phyloP scores from a whole-genome alignment of 805 yeast genomes.

The Saccharomyces kudriavzevii region DNA sequence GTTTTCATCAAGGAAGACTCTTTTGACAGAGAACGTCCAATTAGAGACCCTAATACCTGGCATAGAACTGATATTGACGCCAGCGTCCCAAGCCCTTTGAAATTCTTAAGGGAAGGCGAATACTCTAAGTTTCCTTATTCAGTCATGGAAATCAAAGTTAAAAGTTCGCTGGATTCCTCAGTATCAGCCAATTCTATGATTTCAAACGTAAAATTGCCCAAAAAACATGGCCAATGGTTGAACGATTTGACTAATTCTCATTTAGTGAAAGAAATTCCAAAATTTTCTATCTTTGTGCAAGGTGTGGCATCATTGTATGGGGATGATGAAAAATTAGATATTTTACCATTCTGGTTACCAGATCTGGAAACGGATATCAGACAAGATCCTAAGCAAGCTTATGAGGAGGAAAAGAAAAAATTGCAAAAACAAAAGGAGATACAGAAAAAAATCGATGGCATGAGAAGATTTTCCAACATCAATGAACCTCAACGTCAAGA shows the following conservation, averaged over 20 bases:
- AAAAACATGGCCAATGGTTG: conserved; percentile 65
- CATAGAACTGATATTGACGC: conserved; percentile 88
- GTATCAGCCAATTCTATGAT: conserved; percentile 20
- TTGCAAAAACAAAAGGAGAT: conserved; percentile 39
- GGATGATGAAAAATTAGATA: conserved; percentile 76
- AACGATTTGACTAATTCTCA: conserved; percentile 76
- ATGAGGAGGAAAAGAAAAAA: conserved; percentile 54
- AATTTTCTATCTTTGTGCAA: conserved; percentile 86
- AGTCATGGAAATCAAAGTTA: conserved; percentile 78
- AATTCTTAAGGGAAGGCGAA: conserved; percentile 78
- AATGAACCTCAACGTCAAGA: conserved; percentile 8
- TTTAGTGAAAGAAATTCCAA: conserved; percentile 87
- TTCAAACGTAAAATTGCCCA: conserved; percentile 31
- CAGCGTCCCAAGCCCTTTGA: conserved; percentile 56
- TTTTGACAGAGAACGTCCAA: conserved; percentile 75
- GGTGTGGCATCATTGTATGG: conserved; percentile 83
- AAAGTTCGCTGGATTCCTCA: conserved; percentile 33
- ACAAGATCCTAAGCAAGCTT: conserved; percentile 71
- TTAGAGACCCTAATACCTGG: conserved; percentile 84
- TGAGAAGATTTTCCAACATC: conserved; percentile 30
- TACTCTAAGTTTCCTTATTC: conserved; percentile 74
- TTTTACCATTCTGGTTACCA: conserved; percentile 90
- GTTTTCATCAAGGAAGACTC: conserved; percentile 84
- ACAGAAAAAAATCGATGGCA: conserved; percentile 29
- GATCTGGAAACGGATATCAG: conserved; percentile 76